Percentiles rank a stretch among this genome's conserved stretches.
phyloP scores from a whole-genome alignment of 306 rosid species.

The Senna siamea region DNA sequence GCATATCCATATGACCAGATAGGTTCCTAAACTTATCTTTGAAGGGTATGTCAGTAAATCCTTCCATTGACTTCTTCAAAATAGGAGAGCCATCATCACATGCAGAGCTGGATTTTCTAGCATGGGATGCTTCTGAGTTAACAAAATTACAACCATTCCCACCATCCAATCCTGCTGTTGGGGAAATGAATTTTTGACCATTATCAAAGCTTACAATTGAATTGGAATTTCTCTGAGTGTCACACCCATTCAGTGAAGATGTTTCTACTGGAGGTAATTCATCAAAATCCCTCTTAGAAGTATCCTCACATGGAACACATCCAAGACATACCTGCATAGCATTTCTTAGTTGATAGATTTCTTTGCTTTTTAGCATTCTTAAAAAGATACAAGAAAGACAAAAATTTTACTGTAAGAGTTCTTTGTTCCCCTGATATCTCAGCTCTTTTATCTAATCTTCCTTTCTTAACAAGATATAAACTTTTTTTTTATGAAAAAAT shows the following conservation, averaged over 20 bases:
- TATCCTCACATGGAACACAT: constrained; percentile 42
- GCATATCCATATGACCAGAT: constrained; percentile 6
- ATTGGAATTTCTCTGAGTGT: constrained; percentile 25
- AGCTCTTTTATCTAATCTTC: background rate
- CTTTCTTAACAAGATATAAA: constrained; percentile 15
- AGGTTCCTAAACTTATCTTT: constrained; percentile 36
- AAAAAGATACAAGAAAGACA: background rate
- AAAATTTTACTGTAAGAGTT: background rate
- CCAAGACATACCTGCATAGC: constrained; percentile 2
- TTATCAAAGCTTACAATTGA: constrained; percentile 33
- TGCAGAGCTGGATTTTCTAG: background rate
- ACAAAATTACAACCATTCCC: constrained; percentile 12
- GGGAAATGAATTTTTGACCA: constrained; percentile 34
- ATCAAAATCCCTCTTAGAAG: constrained; percentile 28
- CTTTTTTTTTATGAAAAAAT: too few species aligned
- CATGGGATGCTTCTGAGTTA: background rate
- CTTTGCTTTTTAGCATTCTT: constrained; percentile 9
- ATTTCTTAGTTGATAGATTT: constrained; percentile 11
- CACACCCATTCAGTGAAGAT: constrained; percentile 35
- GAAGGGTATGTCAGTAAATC: constrained; percentile 14
- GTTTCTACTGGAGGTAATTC: constrained; percentile 35
- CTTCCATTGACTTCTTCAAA: background rate
- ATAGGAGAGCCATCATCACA: background rate
- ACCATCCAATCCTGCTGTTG: constrained; percentile 32
- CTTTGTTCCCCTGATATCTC: constrained; percentile 2